Conservation (phyloP, 2,329 filamentous ascomycete genomes). For the Drechslerella dactyloides region DNA sequence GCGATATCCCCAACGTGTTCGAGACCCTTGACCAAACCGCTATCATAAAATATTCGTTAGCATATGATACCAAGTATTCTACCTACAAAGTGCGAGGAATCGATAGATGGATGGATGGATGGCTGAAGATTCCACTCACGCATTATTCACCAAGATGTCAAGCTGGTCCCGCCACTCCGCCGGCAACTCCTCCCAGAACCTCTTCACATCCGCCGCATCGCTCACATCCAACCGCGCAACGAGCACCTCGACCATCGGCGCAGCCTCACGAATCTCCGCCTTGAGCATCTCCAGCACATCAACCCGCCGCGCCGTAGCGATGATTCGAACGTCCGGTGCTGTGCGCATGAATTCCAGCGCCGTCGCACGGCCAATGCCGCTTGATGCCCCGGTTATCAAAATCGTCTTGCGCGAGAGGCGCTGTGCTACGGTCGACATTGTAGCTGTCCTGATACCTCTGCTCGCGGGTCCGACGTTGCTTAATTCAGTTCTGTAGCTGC, state of each 20-base stretch:
- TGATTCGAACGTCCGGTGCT: conserved; percentile 78
- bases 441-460: too few species aligned
- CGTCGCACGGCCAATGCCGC: conserved; percentile 81
- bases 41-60: conserved; percentile 59
- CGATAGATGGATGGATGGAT: background rate
- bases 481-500: too few species aligned
- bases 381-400: conserved; percentile 88
- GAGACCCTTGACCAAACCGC: conserved; percentile 86
- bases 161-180: conserved; percentile 80
- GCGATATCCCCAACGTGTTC: conserved; percentile 83
- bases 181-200: conserved; percentile 71
- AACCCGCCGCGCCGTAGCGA: conserved; percentile 85
- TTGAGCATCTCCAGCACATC: conserved; percentile 79
- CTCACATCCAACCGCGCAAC: conserved; percentile 87
- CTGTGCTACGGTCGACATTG: conserved; percentile 70
- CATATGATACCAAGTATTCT: too few species aligned
- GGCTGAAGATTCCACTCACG: conserved; percentile 65
- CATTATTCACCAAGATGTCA: conserved; percentile 93
- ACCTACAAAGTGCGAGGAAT: background rate
- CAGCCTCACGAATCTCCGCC: conserved; percentile 75
- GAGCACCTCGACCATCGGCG: conserved; percentile 79
- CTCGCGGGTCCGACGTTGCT: too few species aligned
- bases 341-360: conserved; percentile 94
- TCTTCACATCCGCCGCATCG: conserved; percentile 73
- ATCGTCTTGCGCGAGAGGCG: conserved; percentile 93